Evolutionary conservation across 73 alveolate species (phyloP).

Genomic region (Paramecium sonneborni): DNA sequence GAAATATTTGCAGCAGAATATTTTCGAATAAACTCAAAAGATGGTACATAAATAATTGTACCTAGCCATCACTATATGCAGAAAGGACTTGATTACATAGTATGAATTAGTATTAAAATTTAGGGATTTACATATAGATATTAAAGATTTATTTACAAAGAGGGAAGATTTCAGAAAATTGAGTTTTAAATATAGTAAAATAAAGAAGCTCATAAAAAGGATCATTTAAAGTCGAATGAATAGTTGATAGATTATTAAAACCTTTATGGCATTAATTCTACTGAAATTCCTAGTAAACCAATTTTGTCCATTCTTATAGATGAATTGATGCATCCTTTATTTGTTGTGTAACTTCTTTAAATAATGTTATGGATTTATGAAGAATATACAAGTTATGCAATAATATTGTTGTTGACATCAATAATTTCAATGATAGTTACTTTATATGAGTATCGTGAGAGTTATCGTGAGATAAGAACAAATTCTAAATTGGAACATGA

Average conservation of each 20-base stretch:
- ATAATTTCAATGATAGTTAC: conserved; percentile 27
- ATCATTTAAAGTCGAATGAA: not conserved
- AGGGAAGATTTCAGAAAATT: not conserved
- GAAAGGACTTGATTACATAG: conserved; percentile 6
- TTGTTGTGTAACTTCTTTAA: conserved; percentile 7
- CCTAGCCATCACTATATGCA: not conserved
- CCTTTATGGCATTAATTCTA: conserved; percentile 3
- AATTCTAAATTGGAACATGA: conserved; percentile 25
- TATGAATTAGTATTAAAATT: not conserved
- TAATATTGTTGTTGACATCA: not conserved
- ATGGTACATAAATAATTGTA: not conserved
- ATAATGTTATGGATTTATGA: conserved; percentile 47
- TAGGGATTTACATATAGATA: not conserved
- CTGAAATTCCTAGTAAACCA: conserved; percentile 11
- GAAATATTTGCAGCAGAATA: not conserved
- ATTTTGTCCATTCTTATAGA: not conserved
- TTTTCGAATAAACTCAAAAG: not conserved
- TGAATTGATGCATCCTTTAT: conserved; percentile 44
- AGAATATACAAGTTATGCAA: conserved; percentile 17
- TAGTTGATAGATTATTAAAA: not conserved
- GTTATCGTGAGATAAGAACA: not conserved
- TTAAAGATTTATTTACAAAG: not conserved
- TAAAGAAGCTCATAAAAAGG: not conserved
- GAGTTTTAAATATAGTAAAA: not conserved
- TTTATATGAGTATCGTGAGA: not conserved